Evolutionary conservation across 345 rosid species (phyloP), one percentile per base, ranked within the genome.

Genomic region (Hypericum androsaemum): DNA sequence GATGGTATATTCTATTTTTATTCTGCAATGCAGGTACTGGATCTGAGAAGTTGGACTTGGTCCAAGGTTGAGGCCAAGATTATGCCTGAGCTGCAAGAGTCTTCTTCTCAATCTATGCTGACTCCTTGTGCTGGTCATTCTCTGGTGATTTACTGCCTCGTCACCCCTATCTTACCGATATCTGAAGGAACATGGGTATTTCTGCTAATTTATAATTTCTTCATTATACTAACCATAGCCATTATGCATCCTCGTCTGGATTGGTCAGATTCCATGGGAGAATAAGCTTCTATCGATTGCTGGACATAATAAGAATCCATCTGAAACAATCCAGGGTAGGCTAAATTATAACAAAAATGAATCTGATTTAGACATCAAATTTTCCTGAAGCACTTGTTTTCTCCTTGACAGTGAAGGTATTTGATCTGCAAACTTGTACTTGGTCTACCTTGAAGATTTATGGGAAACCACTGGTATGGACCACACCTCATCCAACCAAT

Each of bases 91-190:
- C 64, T 86, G 22, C 60, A 60, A 32, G 90, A 85, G 60, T 68
- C 79, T 5, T 66, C 71, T 15, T 50, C 85, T 62, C 78, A 73
- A 16, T 62, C 73, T 38, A 53, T 72, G 42, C 51, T 79, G 54
- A 64, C 80, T 59, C 78, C 94, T 49, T 94, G 99, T 72, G 97
- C 99, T 54, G 99, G 99, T 69, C 99, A 86, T 79, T 83, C 95
- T 32, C 70, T 94, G 97, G 99, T 94, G 58, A 74, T 97, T 77
- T 15, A 12, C 43, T 38, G 40, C 39, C 44, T 49, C 32, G 4
- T 22, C 32, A 22, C 32, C 32, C 32, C 32, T 22, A 22, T 22
- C 32, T 22, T 22, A 22, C 32, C 32, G 4, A 22, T 22, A 22
- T 22, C 32, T 22, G 2, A 22, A 22, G 32, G 32, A 22, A 22